phyloP scores from a whole-genome alignment of 768 basidiomycete species.

The Collybia sp. region DNA sequence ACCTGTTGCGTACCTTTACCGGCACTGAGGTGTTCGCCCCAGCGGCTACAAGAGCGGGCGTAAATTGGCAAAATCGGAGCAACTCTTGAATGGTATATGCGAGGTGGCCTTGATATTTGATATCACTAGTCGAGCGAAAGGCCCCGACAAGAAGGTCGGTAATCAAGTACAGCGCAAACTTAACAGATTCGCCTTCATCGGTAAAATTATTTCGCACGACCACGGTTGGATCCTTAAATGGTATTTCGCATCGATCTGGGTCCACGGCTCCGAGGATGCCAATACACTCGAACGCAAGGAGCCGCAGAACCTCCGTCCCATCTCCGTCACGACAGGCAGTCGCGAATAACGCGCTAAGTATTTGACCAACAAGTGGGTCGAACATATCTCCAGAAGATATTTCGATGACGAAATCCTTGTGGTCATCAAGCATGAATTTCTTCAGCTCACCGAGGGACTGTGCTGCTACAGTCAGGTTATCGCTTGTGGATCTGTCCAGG shows the following conservation, averaged over 20 bases:
- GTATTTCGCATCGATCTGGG: conserved; percentile 84
- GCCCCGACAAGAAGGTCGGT: conserved; percentile 81
- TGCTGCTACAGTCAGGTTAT: conserved; percentile 74
- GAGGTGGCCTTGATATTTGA: conserved; percentile 83
- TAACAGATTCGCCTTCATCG: conserved; percentile 68
- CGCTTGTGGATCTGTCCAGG: conserved; percentile 68
- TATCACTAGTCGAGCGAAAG: conserved; percentile 91
- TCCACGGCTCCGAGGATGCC: conserved; percentile 92
- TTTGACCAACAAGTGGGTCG: conserved; percentile 65
- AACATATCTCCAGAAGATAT: conserved; percentile 85
- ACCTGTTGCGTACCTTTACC: conserved; percentile 65
- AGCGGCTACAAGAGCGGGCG: conserved; percentile 60
- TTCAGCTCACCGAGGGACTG: conserved; percentile 78
- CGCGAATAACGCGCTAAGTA: conserved; percentile 61
- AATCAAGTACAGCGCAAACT: conserved; percentile 86
- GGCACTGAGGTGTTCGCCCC: conserved; percentile 47
- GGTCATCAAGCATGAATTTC: conserved; percentile 47
- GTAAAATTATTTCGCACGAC: conserved; percentile 78
- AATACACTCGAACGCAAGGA: conserved; percentile 83
- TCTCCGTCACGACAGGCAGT: conserved; percentile 80
- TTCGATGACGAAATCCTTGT: conserved; percentile 47
- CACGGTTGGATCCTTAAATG: conserved; percentile 52
- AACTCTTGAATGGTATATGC: conserved; percentile 93
- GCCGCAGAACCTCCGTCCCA: conserved; percentile 57
- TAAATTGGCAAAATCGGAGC: conserved; percentile 82